phyloP scores from a whole-genome alignment of 352 stramenopile genomes.

The Globisporangium acanthophoron region DNA sequence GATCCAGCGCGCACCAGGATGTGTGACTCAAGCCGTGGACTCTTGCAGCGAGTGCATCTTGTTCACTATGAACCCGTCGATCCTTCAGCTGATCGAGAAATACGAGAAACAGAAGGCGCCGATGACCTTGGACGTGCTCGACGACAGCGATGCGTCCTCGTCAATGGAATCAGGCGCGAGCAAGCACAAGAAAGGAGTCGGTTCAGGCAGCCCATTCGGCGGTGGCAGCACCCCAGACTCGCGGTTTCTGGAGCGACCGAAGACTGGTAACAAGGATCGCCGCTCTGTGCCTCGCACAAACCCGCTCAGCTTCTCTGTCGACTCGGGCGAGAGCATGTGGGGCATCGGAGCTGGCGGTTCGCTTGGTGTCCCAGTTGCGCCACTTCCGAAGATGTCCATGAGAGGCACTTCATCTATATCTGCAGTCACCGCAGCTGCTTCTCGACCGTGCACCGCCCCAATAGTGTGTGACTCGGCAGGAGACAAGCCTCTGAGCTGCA shows the following conservation, averaged over 20 bases:
- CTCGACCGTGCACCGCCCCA: constrained; percentile 54
- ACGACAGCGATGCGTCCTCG: neutral
- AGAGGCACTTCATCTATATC: neutral
- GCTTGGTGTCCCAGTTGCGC: constrained; percentile 20
- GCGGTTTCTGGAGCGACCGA: constrained; percentile 36
- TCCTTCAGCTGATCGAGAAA: constrained; percentile 78
- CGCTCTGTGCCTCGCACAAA: constrained; percentile 19
- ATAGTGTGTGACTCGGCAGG: constrained; percentile 36
- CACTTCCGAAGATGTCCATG: constrained; percentile 35
- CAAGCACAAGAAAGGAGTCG: neutral
- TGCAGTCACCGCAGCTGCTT: neutral
- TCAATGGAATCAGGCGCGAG: too few relatives aligned
- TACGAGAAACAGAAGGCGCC: constrained; percentile 49
- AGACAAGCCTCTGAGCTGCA: constrained; percentile 41
- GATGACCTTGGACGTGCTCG: neutral
- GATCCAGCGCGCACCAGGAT: constrained; percentile 63
- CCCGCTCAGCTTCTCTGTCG: constrained; percentile 14
- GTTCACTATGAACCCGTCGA: constrained; percentile 73
- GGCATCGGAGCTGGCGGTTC: constrained; percentile 1
- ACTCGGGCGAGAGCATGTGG: constrained; percentile 2
- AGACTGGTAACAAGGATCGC: constrained; percentile 41
- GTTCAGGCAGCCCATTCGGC: neutral
- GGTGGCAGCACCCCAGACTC: constrained; percentile 6
- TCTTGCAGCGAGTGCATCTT: constrained; percentile 77
- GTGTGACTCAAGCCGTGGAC: constrained; percentile 49